These are phyloP conservation scores for Fulvia fulva DNA, from an alignment of 2,329 filamentous ascomycete genomes.

Conservation along the genomic window DNA sequence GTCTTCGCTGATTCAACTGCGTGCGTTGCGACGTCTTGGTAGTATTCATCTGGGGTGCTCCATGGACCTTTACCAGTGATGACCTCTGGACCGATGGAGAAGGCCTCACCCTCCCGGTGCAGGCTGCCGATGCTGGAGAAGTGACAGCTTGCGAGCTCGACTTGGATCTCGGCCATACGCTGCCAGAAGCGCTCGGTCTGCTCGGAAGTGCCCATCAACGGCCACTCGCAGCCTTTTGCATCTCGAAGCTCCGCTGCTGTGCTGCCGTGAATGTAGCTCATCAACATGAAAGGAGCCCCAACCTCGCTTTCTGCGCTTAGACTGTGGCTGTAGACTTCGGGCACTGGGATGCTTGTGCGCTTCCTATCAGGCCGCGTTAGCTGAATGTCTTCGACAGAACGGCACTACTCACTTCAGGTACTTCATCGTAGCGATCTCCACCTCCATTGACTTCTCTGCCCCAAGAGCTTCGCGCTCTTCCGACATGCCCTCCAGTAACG, in stretches of 20 bases:
- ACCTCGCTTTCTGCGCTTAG: background rate
- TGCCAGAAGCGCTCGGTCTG: constrained; percentile 1
- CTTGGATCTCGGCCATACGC: constrained; percentile 2
- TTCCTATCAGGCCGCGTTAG: background rate
- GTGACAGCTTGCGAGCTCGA: background rate
- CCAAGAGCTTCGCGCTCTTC: constrained; percentile 1
- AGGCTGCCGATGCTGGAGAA: constrained; percentile 6
- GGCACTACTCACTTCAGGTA: background rate
- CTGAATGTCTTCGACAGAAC: too few species aligned
- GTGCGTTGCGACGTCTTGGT: background rate
- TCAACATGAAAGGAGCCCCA: constrained; percentile 1
- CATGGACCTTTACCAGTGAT: constrained; percentile 8
- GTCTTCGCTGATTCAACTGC: background rate
- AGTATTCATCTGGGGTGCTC: background rate
- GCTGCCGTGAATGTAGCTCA: constrained; percentile 6
- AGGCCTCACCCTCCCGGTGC: background rate
- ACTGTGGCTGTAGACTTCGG: background rate
- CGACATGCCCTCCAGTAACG: background rate
- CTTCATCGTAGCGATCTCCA: constrained; percentile 3
- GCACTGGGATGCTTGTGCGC: background rate
- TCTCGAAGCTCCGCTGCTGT: background rate
- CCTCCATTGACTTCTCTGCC: background rate
- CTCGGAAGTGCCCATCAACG: background rate
- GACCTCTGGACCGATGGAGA: constrained; percentile 4
- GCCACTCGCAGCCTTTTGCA: background rate